These are phyloP conservation scores for Fusarium sp. DNA, from an alignment of 2,329 filamentous ascomycete genomes.

Conservation along the genomic window DNA sequence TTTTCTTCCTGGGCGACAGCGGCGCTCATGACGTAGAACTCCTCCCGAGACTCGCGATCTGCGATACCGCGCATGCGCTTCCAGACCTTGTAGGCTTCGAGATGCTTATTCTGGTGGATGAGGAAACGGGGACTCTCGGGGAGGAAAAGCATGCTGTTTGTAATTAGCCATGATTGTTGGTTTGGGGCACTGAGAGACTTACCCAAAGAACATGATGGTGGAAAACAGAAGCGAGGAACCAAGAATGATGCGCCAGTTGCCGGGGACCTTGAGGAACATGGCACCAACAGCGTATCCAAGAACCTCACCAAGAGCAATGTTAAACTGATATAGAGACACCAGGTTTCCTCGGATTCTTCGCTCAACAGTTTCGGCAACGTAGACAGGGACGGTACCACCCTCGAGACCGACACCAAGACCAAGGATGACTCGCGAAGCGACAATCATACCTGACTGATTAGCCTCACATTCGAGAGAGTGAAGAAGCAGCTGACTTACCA, in stretches of 20 bases:
- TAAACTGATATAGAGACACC: constrained; percentile 79
- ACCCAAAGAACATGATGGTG: constrained; percentile 53
- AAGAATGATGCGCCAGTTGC: constrained; percentile 80
- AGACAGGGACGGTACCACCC: constrained; percentile 78
- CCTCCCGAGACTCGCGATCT: constrained; percentile 68
- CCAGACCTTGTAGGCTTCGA: constrained; percentile 71
- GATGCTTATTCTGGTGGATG: constrained; percentile 69
- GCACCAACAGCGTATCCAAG: constrained; percentile 78
- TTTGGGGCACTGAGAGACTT: constrained; percentile 2
- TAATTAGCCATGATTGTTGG: constrained; percentile 39
- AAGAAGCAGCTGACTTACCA: constrained; percentile 48
- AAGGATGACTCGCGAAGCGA: constrained; percentile 73
- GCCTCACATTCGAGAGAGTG: rapidly evolving
- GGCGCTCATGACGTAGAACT: constrained; percentile 79
- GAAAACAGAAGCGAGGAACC: constrained; percentile 78
- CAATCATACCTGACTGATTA: constrained; percentile 66
- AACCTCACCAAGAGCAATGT: constrained; percentile 79
- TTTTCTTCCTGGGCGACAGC: constrained; percentile 68
- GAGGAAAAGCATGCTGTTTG: constrained; percentile 74
- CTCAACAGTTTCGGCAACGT: constrained; percentile 78
- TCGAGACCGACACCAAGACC: constrained; percentile 78
- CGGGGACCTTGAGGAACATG: constrained; percentile 75
- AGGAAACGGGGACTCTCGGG: constrained; percentile 76
- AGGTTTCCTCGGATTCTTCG: constrained; percentile 75
- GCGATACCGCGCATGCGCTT: constrained; percentile 74